Evolutionary conservation across 441 rosid genomes (phyloP), one percentile per base, ranked within the genome.

Genomic region (Bocquillonia castaneifolia): DNA sequence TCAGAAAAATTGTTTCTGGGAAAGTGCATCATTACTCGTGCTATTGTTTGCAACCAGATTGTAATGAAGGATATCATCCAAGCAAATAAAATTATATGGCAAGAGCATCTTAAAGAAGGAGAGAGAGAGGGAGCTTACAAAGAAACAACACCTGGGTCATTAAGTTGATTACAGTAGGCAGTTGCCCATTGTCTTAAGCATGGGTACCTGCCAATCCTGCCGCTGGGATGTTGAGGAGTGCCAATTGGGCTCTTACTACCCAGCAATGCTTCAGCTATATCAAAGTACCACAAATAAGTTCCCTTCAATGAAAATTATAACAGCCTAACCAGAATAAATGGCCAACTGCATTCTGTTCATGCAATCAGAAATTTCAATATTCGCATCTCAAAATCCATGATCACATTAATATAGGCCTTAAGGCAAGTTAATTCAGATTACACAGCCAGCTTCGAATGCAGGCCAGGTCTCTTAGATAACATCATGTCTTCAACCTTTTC

Each of bases 211-310:
- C 67, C 73, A 37, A 61, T 67, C 70, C 74, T 54, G 58, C 73
- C 28, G 18, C 57, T 45, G 60, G 75, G 59, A 29, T 72, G 71
- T 52, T 15, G 60, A 67, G 64, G 68, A 74, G 52, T 10, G 50
- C 55, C 59, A 59, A 45, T 61, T 39, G 73, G 53, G 75, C 61
- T 74, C 71, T 72, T 70, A 75, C 70, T 62, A 63, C 67, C 78
- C 52, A 69, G 71, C 36, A 77, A 63, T 68, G 74, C 77, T 72
- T 80, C 81, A 77, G 74, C 84, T 80, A 72, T 34, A 59, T 51
- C 5, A 66, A 36, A 59, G 25, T 5, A 18, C 31, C 45, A 67
- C 36, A 72, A 68, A 48, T 71, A 64, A 64, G 28, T 52, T 26
- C 50, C 23, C 28, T 44, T 15, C 2, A 13, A 12, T 48, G 45